These are phyloP conservation scores for slime mould (Dictyostelium discoideum) DNA, from an alignment of 78 protist genomes.

Conservation along the genomic window dicty_2.7 NC_007088.5:964501-965000, in stretches of 20 bases:
- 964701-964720: no score
- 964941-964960: neutral
- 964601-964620: conserved; percentile 52
- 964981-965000: neutral
- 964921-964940: no score
- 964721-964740: no score
- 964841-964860: neutral
- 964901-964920: no score
- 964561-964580: conserved; percentile 63
- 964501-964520: conserved; percentile 48
- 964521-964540: conserved; percentile 53
- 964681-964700: no score
- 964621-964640: conserved; percentile 58
- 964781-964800: conserved; percentile 22
- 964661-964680: no score
- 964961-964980: neutral
- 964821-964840: neutral
- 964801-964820: neutral
- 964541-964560: conserved; percentile 55
- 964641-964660: neutral
- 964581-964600: conserved; percentile 71
- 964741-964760: no score
- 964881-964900: no score
- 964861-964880: no score
- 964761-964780: neutral